Percentiles rank a stretch among this genome's conserved stretches.
Conservation (phyloP, 441 rosid species). For the Populus hybrid region DNA sequence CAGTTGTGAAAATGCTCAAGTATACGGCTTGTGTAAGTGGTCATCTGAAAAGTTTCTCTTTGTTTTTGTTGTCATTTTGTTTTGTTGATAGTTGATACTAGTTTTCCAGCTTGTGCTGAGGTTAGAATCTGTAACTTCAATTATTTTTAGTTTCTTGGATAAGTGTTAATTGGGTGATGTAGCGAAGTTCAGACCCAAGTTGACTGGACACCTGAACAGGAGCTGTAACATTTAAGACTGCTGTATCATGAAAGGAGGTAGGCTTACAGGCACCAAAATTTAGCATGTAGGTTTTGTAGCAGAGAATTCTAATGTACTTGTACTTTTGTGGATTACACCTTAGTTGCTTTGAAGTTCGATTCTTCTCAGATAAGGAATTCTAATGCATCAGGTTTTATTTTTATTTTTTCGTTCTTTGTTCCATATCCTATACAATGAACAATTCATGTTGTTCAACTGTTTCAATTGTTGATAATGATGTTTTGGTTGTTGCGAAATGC, state of each 20-base stretch:
- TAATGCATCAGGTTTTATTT: not conserved
- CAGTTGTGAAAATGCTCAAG: slow-evolving; percentile 24
- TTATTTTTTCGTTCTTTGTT: not conserved
- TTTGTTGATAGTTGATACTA: slow-evolving; percentile 31
- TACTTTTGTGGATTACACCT: slow-evolving; percentile 25
- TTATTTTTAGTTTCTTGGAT: slow-evolving; percentile 19
- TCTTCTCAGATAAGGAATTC: slow-evolving; percentile 17
- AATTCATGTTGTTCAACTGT: not conserved
- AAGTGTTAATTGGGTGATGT: slow-evolving; percentile 32
- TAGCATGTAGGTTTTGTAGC: slow-evolving; percentile 33
- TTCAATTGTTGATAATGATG: not conserved
- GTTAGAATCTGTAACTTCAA: slow-evolving; percentile 24
- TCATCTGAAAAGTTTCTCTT: slow-evolving; percentile 14
- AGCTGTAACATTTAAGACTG: slow-evolving; percentile 30
- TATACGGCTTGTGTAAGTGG: slow-evolving; percentile 28
- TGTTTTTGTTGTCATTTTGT: slow-evolving; percentile 12
- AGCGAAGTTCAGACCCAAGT: slow-evolving; percentile 28
- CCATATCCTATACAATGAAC: slow-evolving; percentile 9
- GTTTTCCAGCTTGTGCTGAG: slow-evolving; percentile 29
- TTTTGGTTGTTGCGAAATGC: not conserved
- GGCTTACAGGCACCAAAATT: slow-evolving; percentile 29
- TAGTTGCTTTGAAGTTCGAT: slow-evolving; percentile 16
- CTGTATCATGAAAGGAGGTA: slow-evolving; percentile 32
- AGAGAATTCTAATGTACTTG: slow-evolving; percentile 32
- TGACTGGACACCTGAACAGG: slow-evolving; percentile 15